Evolutionary conservation across 306 rosid genomes (phyloP).

Genomic region (Prosopis cineraria): DNA sequence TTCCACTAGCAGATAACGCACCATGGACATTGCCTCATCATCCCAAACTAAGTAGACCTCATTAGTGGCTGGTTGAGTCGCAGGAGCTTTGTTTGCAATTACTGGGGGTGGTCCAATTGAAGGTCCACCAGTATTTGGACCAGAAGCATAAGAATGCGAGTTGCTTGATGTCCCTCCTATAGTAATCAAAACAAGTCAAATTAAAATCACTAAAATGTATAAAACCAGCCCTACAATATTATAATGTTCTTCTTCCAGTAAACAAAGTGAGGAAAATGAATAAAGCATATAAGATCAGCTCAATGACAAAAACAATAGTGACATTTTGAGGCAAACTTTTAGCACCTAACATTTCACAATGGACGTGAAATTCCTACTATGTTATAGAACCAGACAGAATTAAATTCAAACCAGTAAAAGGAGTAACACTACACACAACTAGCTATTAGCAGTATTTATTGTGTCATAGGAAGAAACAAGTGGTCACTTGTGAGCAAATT

Average conservation of each 20-base stretch:
- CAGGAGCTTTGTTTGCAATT: constrained; percentile 89
- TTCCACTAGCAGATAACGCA: constrained; percentile 42
- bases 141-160: constrained; percentile 95
- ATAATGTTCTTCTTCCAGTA: constrained; percentile 50
- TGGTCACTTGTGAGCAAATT: background rate
- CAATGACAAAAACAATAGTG: background rate
- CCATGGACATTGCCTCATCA: constrained; percentile 99
- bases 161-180: constrained; percentile 62
- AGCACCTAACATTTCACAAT: background rate
- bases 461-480: background rate
- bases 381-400: background rate
- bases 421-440: background rate
- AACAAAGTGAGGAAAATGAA: constrained; percentile 28
- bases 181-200: constrained; percentile 28
- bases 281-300: constrained; percentile 5
- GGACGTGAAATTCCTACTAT: background rate
- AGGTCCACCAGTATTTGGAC: constrained; percentile 98
- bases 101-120: constrained; percentile 99
- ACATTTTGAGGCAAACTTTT: background rate
- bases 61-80: constrained; percentile 77
- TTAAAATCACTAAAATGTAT: constrained; percentile 25
- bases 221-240: constrained; percentile 12
- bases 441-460: background rate
- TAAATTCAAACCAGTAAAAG: background rate
- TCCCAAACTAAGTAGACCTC: constrained; percentile 99